Evolutionary conservation across 345 rosid species (phyloP).

Genomic region (Erucastrum elatum): DNA sequence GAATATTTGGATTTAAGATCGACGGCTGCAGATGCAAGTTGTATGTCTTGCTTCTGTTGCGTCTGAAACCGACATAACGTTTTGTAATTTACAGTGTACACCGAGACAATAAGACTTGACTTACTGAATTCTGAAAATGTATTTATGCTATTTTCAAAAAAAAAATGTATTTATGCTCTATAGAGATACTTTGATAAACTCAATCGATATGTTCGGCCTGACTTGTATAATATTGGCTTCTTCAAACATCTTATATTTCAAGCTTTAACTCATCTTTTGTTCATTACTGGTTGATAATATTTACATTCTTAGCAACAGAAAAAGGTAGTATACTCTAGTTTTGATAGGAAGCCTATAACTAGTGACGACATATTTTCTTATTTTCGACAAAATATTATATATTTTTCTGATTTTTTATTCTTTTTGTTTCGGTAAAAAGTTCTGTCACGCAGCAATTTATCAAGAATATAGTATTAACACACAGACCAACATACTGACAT

Average conservation of each 20-base stretch:
- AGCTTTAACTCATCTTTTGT: no score
- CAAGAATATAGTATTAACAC: neutral
- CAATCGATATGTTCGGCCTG: conserved; percentile 1
- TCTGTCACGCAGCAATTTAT: no score
- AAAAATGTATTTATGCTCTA: neutral
- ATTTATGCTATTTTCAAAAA: no score
- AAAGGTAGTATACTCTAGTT: neutral
- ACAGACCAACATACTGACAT: conserved; percentile 1
- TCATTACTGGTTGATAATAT: no score
- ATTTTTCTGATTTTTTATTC: no score
- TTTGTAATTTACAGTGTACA: conserved; percentile 16
- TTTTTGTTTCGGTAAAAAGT: no score
- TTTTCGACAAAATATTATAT: neutral
- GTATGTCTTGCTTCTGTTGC: conserved; percentile 17
- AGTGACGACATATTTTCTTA: neutral
- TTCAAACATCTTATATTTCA: no score
- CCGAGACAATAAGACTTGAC: conserved; percentile 14
- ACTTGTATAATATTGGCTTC: no score
- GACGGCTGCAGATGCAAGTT: conserved; percentile 20
- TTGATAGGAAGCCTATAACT: neutral
- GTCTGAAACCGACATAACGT: conserved; percentile 31
- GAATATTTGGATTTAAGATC: neutral
- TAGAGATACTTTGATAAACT: neutral
- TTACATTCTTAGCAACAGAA: no score
- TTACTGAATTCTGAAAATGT: neutral